Evolutionary conservation across 2,329 filamentous ascomycete genomes (phyloP), one percentile per base, ranked within the genome.

Genomic region (Talaromyces atroroseus): DNA sequence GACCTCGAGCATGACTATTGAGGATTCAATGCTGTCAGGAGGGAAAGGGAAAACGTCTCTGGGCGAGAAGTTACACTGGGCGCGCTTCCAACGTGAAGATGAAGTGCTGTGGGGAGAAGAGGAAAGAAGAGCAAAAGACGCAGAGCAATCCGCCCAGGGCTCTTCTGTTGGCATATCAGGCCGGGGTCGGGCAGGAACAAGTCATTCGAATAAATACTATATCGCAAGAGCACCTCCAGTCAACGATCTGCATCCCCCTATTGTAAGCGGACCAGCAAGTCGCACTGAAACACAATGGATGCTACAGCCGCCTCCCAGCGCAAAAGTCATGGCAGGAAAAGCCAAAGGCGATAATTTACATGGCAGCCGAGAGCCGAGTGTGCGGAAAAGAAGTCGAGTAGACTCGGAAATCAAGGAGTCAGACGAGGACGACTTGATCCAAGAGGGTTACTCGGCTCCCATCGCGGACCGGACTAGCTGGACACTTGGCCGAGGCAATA

Each of bases 321-420:
- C 92, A 56, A 91, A 87, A 69, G 80, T 96, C 58, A 96, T 96
- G 92, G 88, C 88, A 61, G 92, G 91, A 62, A 94, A 92, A 69
- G 83, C 89, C 52, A 65, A 63, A 4, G 51, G 60, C n/a, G 47
- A 58, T 10, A 64, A 66, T 23, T 59, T 63, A 42, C 63, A 60
- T 38, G 63, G 61, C 42, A 65, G 61, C 54, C 58, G 59, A 36
- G 47, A 56, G 47, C 58, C 53, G 20, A 60, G 54, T 50, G 42
- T 49, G 48, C 59, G 60, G 44, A 54, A 54, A 47, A 62, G 16
- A 47, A 54, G 42, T 42, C 46, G 45, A 11, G 36, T 51, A n/a
- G 53, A 55, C 16, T 51, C 32, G 51, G 51, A 53, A 18, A 50
- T 58, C 16, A 48, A 54, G 38, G 56, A 58, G 29, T 23, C 56